Percentiles rank a stretch among this genome's conserved stretches.
Evolutionary conservation across 208 protist species (phyloP).

Genomic region (Crithidia expoeki): DNA sequence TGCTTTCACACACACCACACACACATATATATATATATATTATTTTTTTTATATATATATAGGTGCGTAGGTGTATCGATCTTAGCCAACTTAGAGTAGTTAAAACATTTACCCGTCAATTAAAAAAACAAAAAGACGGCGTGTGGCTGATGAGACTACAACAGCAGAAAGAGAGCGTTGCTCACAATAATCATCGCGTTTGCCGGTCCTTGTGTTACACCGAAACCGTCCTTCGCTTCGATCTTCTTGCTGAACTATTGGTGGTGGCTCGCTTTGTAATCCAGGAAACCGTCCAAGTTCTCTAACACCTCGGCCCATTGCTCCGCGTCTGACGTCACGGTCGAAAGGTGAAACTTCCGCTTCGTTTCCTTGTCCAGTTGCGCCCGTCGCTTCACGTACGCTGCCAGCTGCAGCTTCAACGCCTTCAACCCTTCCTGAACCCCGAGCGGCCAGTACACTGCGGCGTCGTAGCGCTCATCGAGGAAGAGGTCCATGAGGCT

Average conservation of each 20-base stretch:
- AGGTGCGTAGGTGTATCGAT: too few relatives aligned
- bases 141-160: too few relatives aligned
- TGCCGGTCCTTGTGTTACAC: too few relatives aligned
- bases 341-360: constrained; percentile 38
- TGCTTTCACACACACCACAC: too few relatives aligned
- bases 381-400: constrained; percentile 57
- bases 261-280: constrained; percentile 67
- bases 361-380: constrained; percentile 50
- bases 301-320: constrained; percentile 71
- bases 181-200: too few relatives aligned
- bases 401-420: constrained; percentile 47
- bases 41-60: too few relatives aligned
- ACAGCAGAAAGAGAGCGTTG: not conserved
- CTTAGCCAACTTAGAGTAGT: constrained; percentile 5
- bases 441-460: constrained; percentile 66
- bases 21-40: too few relatives aligned
- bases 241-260: too few relatives aligned
- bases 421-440: constrained; percentile 45
- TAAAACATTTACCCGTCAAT: constrained; percentile 23
- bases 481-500: constrained; percentile 79
- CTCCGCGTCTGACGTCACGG: constrained; percentile 43
- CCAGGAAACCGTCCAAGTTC: constrained; percentile 73
- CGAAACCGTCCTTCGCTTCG: too few relatives aligned
- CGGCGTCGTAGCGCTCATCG: constrained; percentile 65
- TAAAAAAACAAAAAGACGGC: constrained; percentile 19